Percentiles rank a stretch among this genome's conserved stretches.
These are phyloP conservation scores for Phaeodactylum tricornutum DNA, from an alignment of 108 stramenopile species.

Conservation along the genomic window DNA sequence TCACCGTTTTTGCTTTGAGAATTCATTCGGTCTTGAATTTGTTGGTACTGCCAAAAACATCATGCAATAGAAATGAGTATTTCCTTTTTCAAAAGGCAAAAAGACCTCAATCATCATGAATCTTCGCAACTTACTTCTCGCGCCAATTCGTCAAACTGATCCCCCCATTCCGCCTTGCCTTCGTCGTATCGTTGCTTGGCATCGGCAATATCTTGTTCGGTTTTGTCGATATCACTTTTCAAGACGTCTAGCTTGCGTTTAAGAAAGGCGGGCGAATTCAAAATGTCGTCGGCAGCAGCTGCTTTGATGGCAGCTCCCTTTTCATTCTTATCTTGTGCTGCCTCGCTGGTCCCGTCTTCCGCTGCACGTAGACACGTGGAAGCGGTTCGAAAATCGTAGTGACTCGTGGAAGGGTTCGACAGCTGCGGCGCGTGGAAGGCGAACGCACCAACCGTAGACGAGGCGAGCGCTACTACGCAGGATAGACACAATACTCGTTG, in stretches of 20 bases:
- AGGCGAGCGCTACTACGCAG: too few relatives aligned
- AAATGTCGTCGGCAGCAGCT: conserved; percentile 41
- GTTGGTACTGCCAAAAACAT: conserved; percentile 4
- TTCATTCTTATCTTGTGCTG: neutral
- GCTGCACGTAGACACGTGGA: conserved; percentile 10
- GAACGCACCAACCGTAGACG: too few relatives aligned
- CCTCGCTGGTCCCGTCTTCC: conserved; percentile 1
- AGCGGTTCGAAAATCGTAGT: too few relatives aligned
- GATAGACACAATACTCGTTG: too few relatives aligned
- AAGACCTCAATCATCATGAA: conserved; percentile 3
- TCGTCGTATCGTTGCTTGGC: conserved; percentile 37
- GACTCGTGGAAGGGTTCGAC: too few relatives aligned
- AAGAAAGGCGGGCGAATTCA: conserved; percentile 77
- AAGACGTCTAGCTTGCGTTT: conserved; percentile 74
- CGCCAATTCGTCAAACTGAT: conserved; percentile 45
- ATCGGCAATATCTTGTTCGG: conserved; percentile 46
- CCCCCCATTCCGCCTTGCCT: conserved; percentile 78
- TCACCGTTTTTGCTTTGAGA: conserved; percentile 41
- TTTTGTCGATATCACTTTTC: conserved; percentile 44
- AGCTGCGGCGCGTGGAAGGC: too few relatives aligned
- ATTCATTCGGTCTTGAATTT: conserved; percentile 47
- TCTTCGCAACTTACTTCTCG: conserved; percentile 42
- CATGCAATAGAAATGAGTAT: neutral
- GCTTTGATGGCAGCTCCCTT: neutral
- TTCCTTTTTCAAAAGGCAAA: neutral